Conservation (phyloP, 2,329 filamentous ascomycete genomes). For the Penicillium psychrosexuale region DNA sequence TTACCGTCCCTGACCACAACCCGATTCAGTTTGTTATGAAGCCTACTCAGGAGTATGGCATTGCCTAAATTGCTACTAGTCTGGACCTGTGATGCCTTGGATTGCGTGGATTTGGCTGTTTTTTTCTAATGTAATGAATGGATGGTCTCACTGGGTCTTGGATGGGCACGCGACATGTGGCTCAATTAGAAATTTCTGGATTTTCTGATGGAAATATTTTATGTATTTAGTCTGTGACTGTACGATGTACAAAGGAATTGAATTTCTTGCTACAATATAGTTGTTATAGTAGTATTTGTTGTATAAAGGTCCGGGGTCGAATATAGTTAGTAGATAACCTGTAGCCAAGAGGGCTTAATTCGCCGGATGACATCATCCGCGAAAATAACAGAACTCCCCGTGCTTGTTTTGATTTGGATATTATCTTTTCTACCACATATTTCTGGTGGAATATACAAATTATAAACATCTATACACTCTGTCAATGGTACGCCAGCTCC, state of each 20-base stretch:
- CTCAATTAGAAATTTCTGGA: neutral
- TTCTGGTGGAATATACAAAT: neutral
- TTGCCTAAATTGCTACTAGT: neutral
- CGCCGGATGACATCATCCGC: conserved; percentile 6
- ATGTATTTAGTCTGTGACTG: neutral
- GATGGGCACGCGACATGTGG: neutral
- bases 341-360: neutral
- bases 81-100: neutral
- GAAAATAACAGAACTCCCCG: neutral
- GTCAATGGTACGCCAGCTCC: neutral
- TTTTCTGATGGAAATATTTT: neutral
- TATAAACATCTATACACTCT: neutral
- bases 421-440: neutral
- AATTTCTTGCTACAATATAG: neutral
- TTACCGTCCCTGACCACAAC: neutral
- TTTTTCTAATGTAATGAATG: neutral
- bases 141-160: neutral
- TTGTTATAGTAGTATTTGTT: neutral
- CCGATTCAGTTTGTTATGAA: conserved; percentile 3
- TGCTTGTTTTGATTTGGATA: neutral
- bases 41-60: conserved; percentile 9
- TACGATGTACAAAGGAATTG: conserved; percentile 4
- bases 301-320: neutral
- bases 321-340: neutral
- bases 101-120: neutral